phyloP scores from a whole-genome alignment of 352 stramenopile genomes.

The Lagenidium sp. region DNA sequence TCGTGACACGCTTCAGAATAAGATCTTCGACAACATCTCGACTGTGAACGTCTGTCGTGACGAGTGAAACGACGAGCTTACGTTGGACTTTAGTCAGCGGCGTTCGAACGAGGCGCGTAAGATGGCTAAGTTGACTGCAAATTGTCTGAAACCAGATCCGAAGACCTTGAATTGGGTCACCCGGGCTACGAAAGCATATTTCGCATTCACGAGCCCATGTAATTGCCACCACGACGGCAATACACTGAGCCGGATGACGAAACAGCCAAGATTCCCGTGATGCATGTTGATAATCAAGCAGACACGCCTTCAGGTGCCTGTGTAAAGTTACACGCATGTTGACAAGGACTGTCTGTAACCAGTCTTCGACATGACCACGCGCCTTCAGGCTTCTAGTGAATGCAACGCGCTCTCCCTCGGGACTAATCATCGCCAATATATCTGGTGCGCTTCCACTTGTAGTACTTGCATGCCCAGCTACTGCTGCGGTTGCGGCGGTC shows the following conservation, averaged over 20 bases:
- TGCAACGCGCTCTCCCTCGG: conserved; percentile 67
- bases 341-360: conserved; percentile 57
- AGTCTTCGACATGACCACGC: conserved; percentile 83
- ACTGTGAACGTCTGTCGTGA: conserved; percentile 74
- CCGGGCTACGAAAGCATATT: conserved; percentile 43
- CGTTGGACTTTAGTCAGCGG: conserved; percentile 45
- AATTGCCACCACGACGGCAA: conserved; percentile 88
- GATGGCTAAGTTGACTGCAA: conserved; percentile 47
- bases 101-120: conserved; percentile 57
- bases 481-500: not conserved
- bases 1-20: conserved; percentile 31
- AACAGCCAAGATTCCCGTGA: conserved; percentile 79
- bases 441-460: conserved; percentile 26
- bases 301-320: conserved; percentile 55
- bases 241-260: conserved; percentile 84
- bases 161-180: conserved; percentile 42
- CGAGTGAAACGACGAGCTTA: conserved; percentile 48
- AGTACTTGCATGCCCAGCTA: not conserved
- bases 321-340: conserved; percentile 75
- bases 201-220: conserved; percentile 70
- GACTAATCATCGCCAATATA: conserved; percentile 74
- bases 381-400: conserved; percentile 75
- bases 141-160: conserved; percentile 61
- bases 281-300: conserved; percentile 85
- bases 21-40: conserved; percentile 70